Conservation (phyloP, 202 grass and related monocot species). For the Eragrostis tef region DNA sequence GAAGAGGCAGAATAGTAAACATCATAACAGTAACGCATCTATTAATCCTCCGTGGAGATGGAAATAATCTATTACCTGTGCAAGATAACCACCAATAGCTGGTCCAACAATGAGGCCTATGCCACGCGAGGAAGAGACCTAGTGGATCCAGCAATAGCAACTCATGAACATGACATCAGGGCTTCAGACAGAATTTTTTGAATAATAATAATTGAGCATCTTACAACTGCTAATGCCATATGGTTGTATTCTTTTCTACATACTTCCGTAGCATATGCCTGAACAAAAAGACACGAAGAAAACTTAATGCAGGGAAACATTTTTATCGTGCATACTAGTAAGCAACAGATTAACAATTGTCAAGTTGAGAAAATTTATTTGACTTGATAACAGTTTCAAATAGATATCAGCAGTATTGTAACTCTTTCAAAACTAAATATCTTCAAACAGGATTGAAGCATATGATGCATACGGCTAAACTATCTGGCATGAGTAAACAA, state of each 20-base stretch:
- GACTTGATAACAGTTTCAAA: not conserved
- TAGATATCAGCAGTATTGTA: not conserved
- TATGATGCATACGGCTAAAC: not conserved
- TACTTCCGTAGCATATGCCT: conserved; percentile 93
- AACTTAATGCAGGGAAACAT: conserved; percentile 24
- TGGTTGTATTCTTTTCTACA: conserved; percentile 70
- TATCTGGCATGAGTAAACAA: not conserved
- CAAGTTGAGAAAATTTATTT: not conserved
- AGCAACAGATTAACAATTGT: conserved; percentile 1
- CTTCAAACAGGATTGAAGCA: not conserved
- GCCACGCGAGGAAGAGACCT: conserved; percentile 68
- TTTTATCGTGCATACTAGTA: not conserved
- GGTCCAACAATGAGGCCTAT: conserved; percentile 84
- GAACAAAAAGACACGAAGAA: conserved; percentile 35
- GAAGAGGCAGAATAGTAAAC: conserved; percentile 34
- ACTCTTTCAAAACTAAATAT: conserved; percentile 5
- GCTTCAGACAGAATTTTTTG: conserved; percentile 3
- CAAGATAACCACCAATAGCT: conserved; percentile 83
- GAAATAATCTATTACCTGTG: conserved; percentile 64
- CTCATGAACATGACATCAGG: not conserved
- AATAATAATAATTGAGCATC: conserved; percentile 31
- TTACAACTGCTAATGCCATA: conserved; percentile 73
- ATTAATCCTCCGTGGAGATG: not conserved
- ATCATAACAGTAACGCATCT: conserved; percentile 23
- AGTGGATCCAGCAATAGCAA: conserved; percentile 31